Conservation (phyloP, 2,329 filamentous ascomycete genomes). For the Teratosphaeria viscida region DNA sequence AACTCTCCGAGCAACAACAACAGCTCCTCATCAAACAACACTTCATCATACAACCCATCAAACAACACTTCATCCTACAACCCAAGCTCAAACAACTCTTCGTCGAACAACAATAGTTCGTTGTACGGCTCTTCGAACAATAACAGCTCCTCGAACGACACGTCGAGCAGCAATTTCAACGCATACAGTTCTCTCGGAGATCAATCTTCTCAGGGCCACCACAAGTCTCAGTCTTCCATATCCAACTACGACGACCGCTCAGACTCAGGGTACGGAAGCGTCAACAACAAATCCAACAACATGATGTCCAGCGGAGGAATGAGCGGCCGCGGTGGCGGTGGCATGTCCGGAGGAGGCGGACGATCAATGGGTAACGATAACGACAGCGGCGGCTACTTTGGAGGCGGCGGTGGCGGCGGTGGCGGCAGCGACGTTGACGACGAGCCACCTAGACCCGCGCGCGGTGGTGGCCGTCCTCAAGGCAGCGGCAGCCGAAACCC, state of each 20-base stretch:
- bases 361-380: not conserved
- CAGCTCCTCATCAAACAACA: not conserved
- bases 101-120: not conserved
- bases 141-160: not conserved
- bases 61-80: not conserved
- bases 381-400: not conserved
- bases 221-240: not conserved
- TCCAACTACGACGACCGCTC: not conserved
- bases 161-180: not conserved
- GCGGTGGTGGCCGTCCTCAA: not conserved
- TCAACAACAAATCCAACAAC: not conserved
- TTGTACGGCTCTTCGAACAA: not conserved
- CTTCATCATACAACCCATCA: not conserved
- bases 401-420: not conserved
- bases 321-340: not conserved
- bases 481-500: not conserved
- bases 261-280: not conserved
- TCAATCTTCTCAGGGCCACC: not conserved
- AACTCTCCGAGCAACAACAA: not conserved
- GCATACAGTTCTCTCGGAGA: not conserved
- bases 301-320: not conserved
- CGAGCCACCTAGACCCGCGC: not conserved
- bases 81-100: no score
- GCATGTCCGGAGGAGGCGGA: not conserved
- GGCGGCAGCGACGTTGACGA: not conserved